phyloP scores from a whole-genome alignment of 495 filamentous ascomycete species.

The Recurvomyces mirabilis region DNA sequence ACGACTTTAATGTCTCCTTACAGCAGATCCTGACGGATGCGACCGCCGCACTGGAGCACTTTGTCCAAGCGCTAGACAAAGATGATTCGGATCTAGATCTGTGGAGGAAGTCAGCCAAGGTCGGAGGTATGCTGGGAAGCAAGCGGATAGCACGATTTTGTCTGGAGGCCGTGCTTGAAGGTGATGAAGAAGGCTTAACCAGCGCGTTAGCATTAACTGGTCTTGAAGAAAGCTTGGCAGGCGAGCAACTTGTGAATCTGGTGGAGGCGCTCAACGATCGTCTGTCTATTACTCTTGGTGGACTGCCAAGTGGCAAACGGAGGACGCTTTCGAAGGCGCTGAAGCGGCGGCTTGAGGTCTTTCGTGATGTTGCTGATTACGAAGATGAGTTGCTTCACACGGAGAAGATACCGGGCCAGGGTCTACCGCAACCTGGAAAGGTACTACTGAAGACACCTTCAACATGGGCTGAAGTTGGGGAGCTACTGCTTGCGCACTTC shows the following conservation, averaged over 20 bases:
- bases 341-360: slow-evolving; percentile 59
- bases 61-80: slow-evolving; percentile 66
- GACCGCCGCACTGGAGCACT: slow-evolving; percentile 45
- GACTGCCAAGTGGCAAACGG: slow-evolving; percentile 50
- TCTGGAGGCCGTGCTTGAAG: slow-evolving; percentile 79
- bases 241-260: slow-evolving; percentile 60
- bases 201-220: slow-evolving; percentile 64
- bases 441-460: slow-evolving; percentile 20
- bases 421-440: slow-evolving; percentile 23
- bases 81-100: slow-evolving; percentile 89
- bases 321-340: slow-evolving; percentile 53
- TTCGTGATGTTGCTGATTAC: slow-evolving; percentile 27
- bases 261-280: slow-evolving; percentile 60
- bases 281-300: slow-evolving; percentile 54
- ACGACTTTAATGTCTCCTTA: slow-evolving; percentile 8
- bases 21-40: slow-evolving; percentile 28
- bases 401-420: neutral
- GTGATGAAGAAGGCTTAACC: slow-evolving; percentile 63
- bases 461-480: slow-evolving; percentile 46
- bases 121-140: slow-evolving; percentile 66
- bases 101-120: slow-evolving; percentile 77
- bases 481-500: slow-evolving; percentile 44
- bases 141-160: slow-evolving; percentile 71
- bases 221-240: slow-evolving; percentile 74
- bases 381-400: neutral